Evolutionary conservation across 768 basidiomycete genomes (phyloP).

Genomic region (Pisolithus tinctorius): DNA sequence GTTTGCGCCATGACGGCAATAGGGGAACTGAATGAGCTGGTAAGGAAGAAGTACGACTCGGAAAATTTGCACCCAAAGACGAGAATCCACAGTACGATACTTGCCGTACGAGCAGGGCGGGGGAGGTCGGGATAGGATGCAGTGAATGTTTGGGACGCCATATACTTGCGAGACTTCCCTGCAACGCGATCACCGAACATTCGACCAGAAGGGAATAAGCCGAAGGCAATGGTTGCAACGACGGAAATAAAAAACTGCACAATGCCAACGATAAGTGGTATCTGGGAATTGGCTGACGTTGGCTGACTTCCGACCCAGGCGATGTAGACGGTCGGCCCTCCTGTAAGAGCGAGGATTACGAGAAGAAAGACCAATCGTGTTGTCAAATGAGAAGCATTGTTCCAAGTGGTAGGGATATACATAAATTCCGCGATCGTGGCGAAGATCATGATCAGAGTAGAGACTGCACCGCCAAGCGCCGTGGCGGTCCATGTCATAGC

Average conservation of each 20-base stretch:
- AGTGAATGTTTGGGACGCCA: slow-evolving; percentile 98
- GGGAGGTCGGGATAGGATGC: slow-evolving; percentile 87
- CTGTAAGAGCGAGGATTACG: slow-evolving; percentile 87
- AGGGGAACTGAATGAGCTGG: slow-evolving; percentile 93
- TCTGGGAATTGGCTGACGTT: slow-evolving; percentile 40
- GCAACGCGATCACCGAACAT: slow-evolving; percentile 99
- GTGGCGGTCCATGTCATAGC: slow-evolving; percentile 94
- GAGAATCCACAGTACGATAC: slow-evolving; percentile 82
- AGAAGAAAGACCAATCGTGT: slow-evolving; percentile 90
- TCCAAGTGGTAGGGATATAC: slow-evolving; percentile 98
- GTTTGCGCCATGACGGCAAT: slow-evolving; percentile 96
- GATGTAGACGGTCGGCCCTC: slow-evolving; percentile 91
- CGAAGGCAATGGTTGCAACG: slow-evolving; percentile 75
- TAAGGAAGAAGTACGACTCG: slow-evolving; percentile 98
- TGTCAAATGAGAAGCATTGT: slow-evolving; percentile 94
- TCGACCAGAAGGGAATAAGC: slow-evolving; percentile 87
- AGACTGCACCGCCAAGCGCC: slow-evolving; percentile 93
- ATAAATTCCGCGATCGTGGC: slow-evolving; percentile 94
- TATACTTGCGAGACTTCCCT: slow-evolving; percentile 94
- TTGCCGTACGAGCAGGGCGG: slow-evolving; percentile 69
- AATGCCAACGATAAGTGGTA: slow-evolving; percentile 87
- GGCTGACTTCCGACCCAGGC: slow-evolving; percentile 70
- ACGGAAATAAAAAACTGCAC: slow-evolving; percentile 93
- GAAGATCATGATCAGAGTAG: slow-evolving; percentile 87
- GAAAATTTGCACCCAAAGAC: slow-evolving; percentile 95